Base-by-base conservation (phyloP, 1,284 basidiomycete species). In the Neolentinus lepideus region DNA sequence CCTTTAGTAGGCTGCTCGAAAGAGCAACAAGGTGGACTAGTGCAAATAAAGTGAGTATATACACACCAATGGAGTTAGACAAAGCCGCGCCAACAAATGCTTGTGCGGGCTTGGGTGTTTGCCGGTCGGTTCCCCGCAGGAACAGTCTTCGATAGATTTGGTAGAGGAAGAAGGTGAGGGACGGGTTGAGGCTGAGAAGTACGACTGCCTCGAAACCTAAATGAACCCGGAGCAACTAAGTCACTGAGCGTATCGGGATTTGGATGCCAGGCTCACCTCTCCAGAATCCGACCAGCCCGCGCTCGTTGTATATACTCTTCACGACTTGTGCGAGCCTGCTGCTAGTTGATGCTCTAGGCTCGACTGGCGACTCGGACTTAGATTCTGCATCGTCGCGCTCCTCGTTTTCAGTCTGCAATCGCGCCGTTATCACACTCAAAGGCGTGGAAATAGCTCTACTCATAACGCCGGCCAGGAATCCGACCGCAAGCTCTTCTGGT, bases 381-480 rank as follows among this genome's bases (percentile, higher is more conserved):
- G 55, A 55, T n/a, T 61, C 60, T 10, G 62, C 62, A 11, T 66
- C 62, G 3, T 65, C 68, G 22, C 69, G 66, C 3, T 67, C 69
- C 19, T 69, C 66, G 1, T 67, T 63, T 36, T 72, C 74, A 2
- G 67, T 75, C 58, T 83, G 81, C 19, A 82, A 68, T 33, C 71
- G 71, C 6, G 80, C 69, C 1, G 80, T 81, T 43, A 82, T 64
- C 14, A 81, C 72, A 58, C 74, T 79, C 19, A 83, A 65, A 0
- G 80, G 81, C 8, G 75, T 79, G 0, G 80, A 77, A 8, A 81
- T 67, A 0, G 75, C 75, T n/a, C 79, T 72, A 52, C 78, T 81
- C 0, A 75, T 73, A 2, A 81, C 74, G 16, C 80, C 80, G 0
- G 80, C 77, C 8, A 79, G 50, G 59, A 79, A 81, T 2, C 81